Base-by-base conservation (phyloP, 2,329 filamentous ascomycete genomes). In the Neonectria magnoliae region DNA sequence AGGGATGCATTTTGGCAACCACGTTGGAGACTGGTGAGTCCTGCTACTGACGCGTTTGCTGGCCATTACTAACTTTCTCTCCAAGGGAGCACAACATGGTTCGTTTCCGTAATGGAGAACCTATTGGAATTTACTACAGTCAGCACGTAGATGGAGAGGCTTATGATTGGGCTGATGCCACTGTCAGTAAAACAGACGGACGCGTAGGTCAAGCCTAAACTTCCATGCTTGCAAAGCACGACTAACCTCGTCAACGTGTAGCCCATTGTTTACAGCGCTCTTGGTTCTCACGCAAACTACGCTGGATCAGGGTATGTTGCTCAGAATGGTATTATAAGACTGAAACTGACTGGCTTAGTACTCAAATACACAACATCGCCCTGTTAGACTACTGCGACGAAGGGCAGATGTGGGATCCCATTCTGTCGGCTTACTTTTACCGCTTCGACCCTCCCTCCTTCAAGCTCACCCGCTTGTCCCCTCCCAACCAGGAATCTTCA, bases 281-380 rank as follows among this genome's bases (percentile, higher is more conserved):
- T 66, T 5, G 78, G 78, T 3, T 77, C 78, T 1, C 78, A 80
- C 31, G 78, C 78, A 22, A 79, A 78, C 14, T 80, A 78, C 51
- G 60, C 68, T 11, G 53, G 68, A 8, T 8, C 65, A 18, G 78
- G 78, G 78, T 78, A 7, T 13, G 3, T 2, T 1, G 4, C 14
- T 14, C 5, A 22, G 0, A n/a, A 9, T 18, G 3, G 4, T 0
- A 8, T 18, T n/a, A 5, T 3, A 1, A 5, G 20, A 16, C 1
- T 2, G 2, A 11, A 31, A 13, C 56, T 71, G 1, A 74, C 45
- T 8, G 22, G 8, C 8, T 2, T 29, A 80, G 78, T 1, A 33
- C 73, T 9, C 77, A 79, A 47, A 45, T 79, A 4, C 78, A 80
- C 45, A 74, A 79, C 33, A 64, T 64, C 4, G 78, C 68, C 1